These are phyloP conservation scores for Daldinia sp. DNA, from an alignment of 2,329 filamentous ascomycete species.

Conservation along the genomic window DNA sequence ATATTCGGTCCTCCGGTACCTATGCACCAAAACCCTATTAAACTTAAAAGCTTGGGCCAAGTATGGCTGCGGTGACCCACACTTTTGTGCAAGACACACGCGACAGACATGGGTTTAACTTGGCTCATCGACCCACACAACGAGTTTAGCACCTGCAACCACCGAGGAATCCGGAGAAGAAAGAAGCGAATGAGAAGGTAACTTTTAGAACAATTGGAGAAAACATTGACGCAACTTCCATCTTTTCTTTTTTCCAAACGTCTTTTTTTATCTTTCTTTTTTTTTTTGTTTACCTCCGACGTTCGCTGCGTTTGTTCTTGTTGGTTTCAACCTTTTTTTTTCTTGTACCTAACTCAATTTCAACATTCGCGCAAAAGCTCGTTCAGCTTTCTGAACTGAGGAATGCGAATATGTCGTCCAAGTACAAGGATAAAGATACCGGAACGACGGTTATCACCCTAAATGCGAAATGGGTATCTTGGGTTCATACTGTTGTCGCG, in stretches of 20 bases:
- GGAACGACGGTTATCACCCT: conserved; percentile 69
- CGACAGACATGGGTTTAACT: conserved; percentile 25
- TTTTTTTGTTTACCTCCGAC: neutral
- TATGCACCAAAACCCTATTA: conserved; percentile 6
- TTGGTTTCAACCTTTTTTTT: conserved; percentile 3
- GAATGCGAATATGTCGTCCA: conserved; percentile 36
- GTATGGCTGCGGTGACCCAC: conserved; percentile 3
- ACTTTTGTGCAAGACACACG: conserved; percentile 18
- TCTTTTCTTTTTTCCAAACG: neutral
- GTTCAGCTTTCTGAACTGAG: conserved; percentile 5
- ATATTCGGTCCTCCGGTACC: neutral
- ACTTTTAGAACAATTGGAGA: neutral
- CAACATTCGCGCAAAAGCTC: conserved; percentile 4
- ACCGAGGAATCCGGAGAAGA: conserved; percentile 25
- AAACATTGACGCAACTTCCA: neutral
- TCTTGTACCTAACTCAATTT: neutral
- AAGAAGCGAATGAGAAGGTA: conserved; percentile 1
- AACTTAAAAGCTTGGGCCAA: conserved; percentile 5
- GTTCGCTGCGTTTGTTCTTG: neutral
- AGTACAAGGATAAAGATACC: conserved; percentile 71
- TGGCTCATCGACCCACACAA: conserved; percentile 19
- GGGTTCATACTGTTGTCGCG: conserved; percentile 82
- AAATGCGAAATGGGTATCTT: conserved; percentile 90
- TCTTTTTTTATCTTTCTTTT: neutral
- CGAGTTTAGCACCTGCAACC: conserved; percentile 6